Evolutionary conservation across 805 yeast species (phyloP), one percentile per base, ranked within the genome.

Genomic region (Teunomyces kruisii): DNA sequence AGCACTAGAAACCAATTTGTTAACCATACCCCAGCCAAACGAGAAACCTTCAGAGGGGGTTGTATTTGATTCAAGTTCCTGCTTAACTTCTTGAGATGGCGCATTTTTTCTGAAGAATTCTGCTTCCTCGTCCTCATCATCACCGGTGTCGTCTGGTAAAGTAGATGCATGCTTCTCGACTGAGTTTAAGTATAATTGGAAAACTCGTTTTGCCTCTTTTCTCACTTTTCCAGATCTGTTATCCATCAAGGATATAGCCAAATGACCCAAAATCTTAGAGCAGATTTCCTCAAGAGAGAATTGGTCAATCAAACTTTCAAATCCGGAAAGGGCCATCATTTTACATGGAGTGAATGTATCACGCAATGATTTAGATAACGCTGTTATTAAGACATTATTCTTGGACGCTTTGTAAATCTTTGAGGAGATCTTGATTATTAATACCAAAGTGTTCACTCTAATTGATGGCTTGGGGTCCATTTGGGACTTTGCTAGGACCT

Each of bases 181-280:
- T 1, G 66, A 51, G 10, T 62, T 57, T 22, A 72, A 59, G 57
- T 87, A 85, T 22, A 75, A 46, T 22, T 84, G 82, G 51, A 92
- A 82, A 0, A 89, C 76, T 37, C 73, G 64, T 53, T 80, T 80
- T 0, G 97, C 96, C 56, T 85, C 87, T 0, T 64, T 64, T 47
- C 98, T 74, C 2, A 92, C 91, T 43, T 79, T 76, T 5, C 70
- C 65, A 9, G 88, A 84, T 42, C 62, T 66, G 43, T 75, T 76
- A 62, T 94, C 98, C 58, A 92, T 75, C 45, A 92, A 68, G 1
- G 94, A 81, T 1, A 94, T 87, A 0, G 96, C 90, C 45, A 94
- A 78, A 2, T 89, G 88, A 0, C 96, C 92, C 44, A 94, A 67
- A 13, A 91, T 79, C 59, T 85, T 88, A 17, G 84, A 81, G 45